These are phyloP conservation scores for Penicillium alfredii DNA, from an alignment of 495 filamentous ascomycete genomes.

Conservation along the genomic window DNA sequence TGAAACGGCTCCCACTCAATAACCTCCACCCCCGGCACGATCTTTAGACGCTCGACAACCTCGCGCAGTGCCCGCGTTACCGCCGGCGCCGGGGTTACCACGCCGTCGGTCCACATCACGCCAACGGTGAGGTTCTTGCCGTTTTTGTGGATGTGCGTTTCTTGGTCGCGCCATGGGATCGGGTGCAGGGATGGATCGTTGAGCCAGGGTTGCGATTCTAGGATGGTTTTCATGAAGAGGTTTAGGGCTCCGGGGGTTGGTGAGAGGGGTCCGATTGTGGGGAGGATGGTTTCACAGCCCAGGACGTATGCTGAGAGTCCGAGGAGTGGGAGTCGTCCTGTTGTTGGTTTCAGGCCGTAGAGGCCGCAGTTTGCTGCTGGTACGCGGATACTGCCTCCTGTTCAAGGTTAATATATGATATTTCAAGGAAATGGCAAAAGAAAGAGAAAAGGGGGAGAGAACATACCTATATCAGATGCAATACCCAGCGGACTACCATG, in stretches of 20 bases:
- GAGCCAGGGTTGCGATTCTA: constrained; percentile 48
- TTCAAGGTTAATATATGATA: too few species aligned
- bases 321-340: constrained; percentile 17
- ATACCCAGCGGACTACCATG: constrained; percentile 28
- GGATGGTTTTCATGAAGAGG: constrained; percentile 51
- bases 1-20: constrained; percentile 4
- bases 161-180: constrained; percentile 2
- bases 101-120: constrained; percentile 1
- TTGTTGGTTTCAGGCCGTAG: constrained; percentile 28
- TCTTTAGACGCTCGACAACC: not conserved
- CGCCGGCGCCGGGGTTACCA: constrained; percentile 1
- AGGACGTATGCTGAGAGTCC: constrained; percentile 9
- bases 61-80: not conserved
- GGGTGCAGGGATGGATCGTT: constrained; percentile 12
- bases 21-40: not conserved
- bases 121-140: not conserved
- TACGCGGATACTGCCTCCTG: constrained; percentile 27
- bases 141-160: not conserved
- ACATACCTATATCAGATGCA: constrained; percentile 30
- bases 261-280: constrained; percentile 49
- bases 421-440: too few species aligned
- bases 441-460: not conserved
- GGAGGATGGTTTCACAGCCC: constrained; percentile 48
- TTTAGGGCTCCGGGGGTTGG: constrained; percentile 49
- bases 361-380: constrained; percentile 28